Evolutionary conservation across 768 basidiomycete species (phyloP).

Genomic region (Harrya chromipes): DNA sequence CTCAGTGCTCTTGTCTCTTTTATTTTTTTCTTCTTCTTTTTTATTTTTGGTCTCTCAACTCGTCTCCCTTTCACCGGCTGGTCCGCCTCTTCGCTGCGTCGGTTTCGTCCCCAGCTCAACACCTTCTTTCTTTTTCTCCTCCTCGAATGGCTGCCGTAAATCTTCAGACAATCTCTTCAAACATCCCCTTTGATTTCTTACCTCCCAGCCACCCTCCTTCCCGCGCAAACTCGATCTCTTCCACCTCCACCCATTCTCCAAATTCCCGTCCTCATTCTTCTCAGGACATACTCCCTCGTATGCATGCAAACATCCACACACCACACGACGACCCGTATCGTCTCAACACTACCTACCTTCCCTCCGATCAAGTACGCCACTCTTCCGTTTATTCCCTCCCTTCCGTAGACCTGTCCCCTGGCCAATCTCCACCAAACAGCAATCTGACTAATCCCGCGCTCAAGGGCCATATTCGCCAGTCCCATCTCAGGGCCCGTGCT

Average conservation of each 20-base stretch:
- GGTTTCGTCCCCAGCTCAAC: slow-evolving; percentile 30
- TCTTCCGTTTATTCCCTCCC: slow-evolving; percentile 42
- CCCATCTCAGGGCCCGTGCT: slow-evolving; percentile 75
- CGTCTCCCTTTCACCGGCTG: slow-evolving; percentile 43
- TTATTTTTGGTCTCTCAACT: slow-evolving; percentile 12
- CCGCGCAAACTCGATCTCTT: slow-evolving; percentile 75
- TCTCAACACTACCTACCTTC: slow-evolving; percentile 52
- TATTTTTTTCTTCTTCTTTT: slow-evolving; percentile 11
- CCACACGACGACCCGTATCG: slow-evolving; percentile 71
- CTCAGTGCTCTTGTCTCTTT: slow-evolving; percentile 19
- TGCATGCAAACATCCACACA: slow-evolving; percentile 48
- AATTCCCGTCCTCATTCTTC: slow-evolving; percentile 77
- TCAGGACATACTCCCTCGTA: slow-evolving; percentile 57
- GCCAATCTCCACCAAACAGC: slow-evolving; percentile 72
- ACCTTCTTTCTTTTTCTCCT: slow-evolving; percentile 39
- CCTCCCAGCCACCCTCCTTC: slow-evolving; percentile 63
- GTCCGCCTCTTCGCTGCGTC: slow-evolving; percentile 45
- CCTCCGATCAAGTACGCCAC: slow-evolving; percentile 43
- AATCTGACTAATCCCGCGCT: slow-evolving; percentile 72
- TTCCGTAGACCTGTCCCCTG: slow-evolving; percentile 41
- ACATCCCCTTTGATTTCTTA: slow-evolving; percentile 69
- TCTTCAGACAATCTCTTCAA: slow-evolving; percentile 67
- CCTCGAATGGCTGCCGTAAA: slow-evolving; percentile 67
- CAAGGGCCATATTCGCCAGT: slow-evolving; percentile 72
- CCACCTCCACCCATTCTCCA: slow-evolving; percentile 68